A percentile compares a stretch with the other conserved stretches of the same genome.
Conservation (phyloP, 164 flowering plant species). For the Saururus chinensis region DNA sequence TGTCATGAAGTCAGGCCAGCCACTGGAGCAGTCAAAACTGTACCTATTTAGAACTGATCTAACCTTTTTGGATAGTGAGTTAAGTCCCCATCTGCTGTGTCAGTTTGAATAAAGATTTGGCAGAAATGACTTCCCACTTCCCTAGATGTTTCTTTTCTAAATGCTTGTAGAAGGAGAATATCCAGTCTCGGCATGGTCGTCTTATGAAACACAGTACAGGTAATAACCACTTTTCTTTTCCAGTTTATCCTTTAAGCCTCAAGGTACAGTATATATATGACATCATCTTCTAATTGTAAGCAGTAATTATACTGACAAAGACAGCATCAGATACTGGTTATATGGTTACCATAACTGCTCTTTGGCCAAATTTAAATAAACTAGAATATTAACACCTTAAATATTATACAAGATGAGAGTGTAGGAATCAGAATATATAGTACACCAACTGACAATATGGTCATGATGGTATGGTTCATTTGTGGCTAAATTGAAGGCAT, state of each 20-base stretch:
- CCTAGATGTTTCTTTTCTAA: not conserved
- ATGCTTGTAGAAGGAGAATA: not conserved
- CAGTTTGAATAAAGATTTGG: too few relatives aligned
- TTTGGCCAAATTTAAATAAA: not conserved
- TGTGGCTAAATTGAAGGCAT: too few relatives aligned
- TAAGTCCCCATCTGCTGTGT: not conserved
- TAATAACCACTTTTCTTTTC: not conserved
- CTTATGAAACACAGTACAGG: not conserved
- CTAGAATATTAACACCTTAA: not conserved
- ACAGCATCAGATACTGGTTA: not conserved
- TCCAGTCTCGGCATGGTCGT: not conserved
- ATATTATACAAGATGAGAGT: too few relatives aligned
- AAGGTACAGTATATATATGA: not conserved
- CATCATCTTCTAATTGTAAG: not conserved
- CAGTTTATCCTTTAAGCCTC: not conserved
- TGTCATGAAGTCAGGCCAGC: too few relatives aligned
- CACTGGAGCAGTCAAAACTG: too few relatives aligned
- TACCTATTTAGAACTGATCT: not conserved
- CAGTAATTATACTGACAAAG: not conserved
- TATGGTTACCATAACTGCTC: too few relatives aligned
- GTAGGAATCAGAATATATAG: too few relatives aligned
- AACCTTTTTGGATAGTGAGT: not conserved
- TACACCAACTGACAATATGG: too few relatives aligned
- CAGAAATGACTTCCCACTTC: not conserved
- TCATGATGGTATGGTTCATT: too few relatives aligned